Percentiles rank a stretch among this genome's conserved stretches.
Conservation (phyloP, 2,329 filamentous ascomycete genomes). For the Exophiala viscosa region DNA sequence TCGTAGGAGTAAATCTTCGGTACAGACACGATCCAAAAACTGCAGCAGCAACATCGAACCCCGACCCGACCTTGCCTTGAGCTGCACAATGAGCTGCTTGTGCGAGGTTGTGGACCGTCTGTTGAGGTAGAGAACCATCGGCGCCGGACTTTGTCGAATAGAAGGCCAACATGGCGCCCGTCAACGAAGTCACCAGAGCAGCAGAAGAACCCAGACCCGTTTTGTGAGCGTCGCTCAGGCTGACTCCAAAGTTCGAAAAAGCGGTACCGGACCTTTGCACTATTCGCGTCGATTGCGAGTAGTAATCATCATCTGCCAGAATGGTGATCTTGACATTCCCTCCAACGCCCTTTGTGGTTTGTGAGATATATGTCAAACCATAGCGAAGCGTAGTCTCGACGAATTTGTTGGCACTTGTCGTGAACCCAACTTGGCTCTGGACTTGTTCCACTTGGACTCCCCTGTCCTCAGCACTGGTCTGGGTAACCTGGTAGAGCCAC, state of each 20-base stretch:
- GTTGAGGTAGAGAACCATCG: slow-evolving; percentile 5
- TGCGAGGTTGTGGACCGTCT: slow-evolving; percentile 75
- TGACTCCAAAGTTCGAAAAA: slow-evolving; percentile 75
- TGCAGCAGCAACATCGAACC: slow-evolving; percentile 91
- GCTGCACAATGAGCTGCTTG: slow-evolving; percentile 93
- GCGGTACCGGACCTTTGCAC: slow-evolving; percentile 25
- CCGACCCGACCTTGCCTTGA: slow-evolving; percentile 92
- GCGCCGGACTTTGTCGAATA: slow-evolving; percentile 14
- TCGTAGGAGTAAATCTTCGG: slow-evolving; percentile 79
- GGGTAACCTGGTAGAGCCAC: slow-evolving; percentile 81
- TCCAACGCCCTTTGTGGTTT: slow-evolving; percentile 53
- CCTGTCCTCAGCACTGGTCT: slow-evolving; percentile 68
- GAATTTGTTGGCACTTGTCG: slow-evolving; percentile 65
- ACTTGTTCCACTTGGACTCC: slow-evolving; percentile 69
- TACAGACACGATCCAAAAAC: slow-evolving; percentile 91
- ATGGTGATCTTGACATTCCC: slow-evolving; percentile 74
- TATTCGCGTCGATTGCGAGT: slow-evolving; percentile 63
- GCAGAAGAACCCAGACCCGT: slow-evolving; percentile 94
- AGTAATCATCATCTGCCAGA: slow-evolving; percentile 94
- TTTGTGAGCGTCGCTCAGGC: slow-evolving; percentile 78
- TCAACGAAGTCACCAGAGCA: slow-evolving; percentile 84
- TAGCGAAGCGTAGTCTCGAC: slow-evolving; percentile 89
- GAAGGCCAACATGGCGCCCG: slow-evolving; percentile 68
- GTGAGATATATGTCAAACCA: slow-evolving; percentile 72
- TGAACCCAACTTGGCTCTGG: slow-evolving; percentile 27